Evolutionary conservation across 164 flowering plant genomes (phyloP).

Genomic region (Vitis cinerea): DNA sequence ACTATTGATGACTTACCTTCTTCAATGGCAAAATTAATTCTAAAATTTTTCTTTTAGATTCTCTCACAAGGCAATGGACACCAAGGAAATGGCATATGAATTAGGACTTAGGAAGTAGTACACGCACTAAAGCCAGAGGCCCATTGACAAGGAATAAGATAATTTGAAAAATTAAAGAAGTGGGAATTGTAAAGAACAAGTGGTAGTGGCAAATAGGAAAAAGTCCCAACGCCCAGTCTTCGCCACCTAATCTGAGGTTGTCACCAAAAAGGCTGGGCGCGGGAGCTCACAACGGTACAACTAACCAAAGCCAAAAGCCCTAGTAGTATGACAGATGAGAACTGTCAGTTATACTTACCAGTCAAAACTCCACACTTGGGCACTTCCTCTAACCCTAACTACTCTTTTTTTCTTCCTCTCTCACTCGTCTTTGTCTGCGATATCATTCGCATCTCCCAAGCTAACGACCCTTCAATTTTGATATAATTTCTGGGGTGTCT

Average conservation of each 20-base stretch:
- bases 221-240: conserved; percentile 18
- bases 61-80: too few relatives aligned
- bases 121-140: too few relatives aligned
- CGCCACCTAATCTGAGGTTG: conserved; percentile 5
- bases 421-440: not conserved
- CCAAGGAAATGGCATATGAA: too few relatives aligned
- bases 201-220: too few relatives aligned
- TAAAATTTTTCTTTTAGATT: too few relatives aligned
- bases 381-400: conserved; percentile 7
- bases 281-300: not conserved
- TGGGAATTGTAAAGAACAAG: too few relatives aligned
- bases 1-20: too few relatives aligned
- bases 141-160: too few relatives aligned
- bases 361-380: conserved; percentile 35
- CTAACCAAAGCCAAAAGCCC: conserved; percentile 14
- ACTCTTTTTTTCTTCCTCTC: conserved; percentile 4
- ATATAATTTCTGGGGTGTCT: conserved; percentile 10
- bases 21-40: too few relatives aligned
- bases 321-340: not conserved
- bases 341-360: conserved; percentile 66
- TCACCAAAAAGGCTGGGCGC: not conserved
- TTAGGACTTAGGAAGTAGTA: too few relatives aligned
- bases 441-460: not conserved
- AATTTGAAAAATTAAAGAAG: too few relatives aligned
- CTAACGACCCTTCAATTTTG: conserved; percentile 24